Base-by-base conservation (phyloP, 2,329 filamentous ascomycete species). In the Phialophora macrospora region DNA sequence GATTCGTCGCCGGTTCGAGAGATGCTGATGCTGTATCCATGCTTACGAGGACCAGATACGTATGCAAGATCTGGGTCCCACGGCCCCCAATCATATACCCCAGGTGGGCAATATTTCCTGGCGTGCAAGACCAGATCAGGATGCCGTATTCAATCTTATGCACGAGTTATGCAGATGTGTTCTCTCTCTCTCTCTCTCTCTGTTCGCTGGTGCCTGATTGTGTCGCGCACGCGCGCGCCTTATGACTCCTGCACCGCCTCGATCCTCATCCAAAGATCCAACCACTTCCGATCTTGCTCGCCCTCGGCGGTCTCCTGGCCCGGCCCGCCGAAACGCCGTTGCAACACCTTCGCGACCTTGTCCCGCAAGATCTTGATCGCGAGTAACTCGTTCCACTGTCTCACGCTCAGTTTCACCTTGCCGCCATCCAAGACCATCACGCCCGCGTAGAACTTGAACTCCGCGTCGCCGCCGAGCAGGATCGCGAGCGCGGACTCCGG, bases 301-400 rank as follows among this genome's bases (percentile, higher is more conserved):
- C 32, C 52, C 34, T 54, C 65, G 1, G 26, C 52, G 28, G 67
- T 24, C 6, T 49, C 67, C n/a, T 62, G 28, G 14, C 62, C 55
- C 1, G 67, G 64, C 20, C 24, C 51, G 22, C 26, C 49, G 44
- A 63, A 69, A 28, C 41, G 59, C 46, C n/a, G 54, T 14, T 68
- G 49, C 55, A 71, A 49, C 9, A 68, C 60, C 7, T 48, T 44
- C 9, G 38, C 41, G 26, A 72, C 17, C 34, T 60, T 56, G 38
- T 68, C 64, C 24, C 92, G 86, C 60, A 98, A 80, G 5, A 88
- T 87, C 78, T 97, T 97, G 74, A 99, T 80, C n/a, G 90, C 93
- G 41, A 97, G 85, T 84, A 95, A 89, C 0, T 89, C 89, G 79
- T 93, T 96, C 93, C 94, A 98, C 75, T 96, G 91, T 4, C 88